These are phyloP conservation scores for Alternaria triticimaculans DNA, from an alignment of 2,329 filamentous ascomycete species.

Conservation along the genomic window DNA sequence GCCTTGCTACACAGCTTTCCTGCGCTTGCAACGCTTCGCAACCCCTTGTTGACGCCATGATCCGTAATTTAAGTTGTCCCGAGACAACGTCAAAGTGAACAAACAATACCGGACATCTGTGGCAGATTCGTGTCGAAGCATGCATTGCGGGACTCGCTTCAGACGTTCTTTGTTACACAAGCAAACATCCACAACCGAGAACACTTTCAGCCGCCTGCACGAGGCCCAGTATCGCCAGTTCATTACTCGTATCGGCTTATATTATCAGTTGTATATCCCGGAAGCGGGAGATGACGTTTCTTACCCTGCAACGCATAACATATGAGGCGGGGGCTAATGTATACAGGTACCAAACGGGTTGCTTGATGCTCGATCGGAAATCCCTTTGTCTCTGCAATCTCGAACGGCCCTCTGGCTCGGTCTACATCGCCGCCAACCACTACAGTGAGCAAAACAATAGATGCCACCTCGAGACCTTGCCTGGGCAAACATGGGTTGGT, in stretches of 20 bases:
- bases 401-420: background rate
- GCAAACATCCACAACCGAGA: background rate
- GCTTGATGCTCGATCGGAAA: background rate
- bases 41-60: background rate
- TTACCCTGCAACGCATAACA: slow-evolving; percentile 6
- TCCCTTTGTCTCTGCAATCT: background rate
- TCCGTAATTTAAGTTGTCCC: background rate
- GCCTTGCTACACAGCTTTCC: background rate
- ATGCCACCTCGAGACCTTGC: background rate
- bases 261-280: background rate
- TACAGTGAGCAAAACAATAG: background rate
- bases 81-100: background rate
- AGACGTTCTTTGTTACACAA: background rate
- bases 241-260: background rate
- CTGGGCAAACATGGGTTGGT: background rate
- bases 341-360: background rate
- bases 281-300: slow-evolving; percentile 8
- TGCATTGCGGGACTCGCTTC: background rate
- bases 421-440: background rate
- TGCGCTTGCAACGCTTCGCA: background rate
- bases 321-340: background rate
- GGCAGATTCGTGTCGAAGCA: background rate
- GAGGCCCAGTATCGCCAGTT: background rate
- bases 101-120: background rate
- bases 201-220: background rate